Base-by-base conservation (phyloP, 2,329 filamentous ascomycete genomes). In the Dothistroma septosporum region DNA sequence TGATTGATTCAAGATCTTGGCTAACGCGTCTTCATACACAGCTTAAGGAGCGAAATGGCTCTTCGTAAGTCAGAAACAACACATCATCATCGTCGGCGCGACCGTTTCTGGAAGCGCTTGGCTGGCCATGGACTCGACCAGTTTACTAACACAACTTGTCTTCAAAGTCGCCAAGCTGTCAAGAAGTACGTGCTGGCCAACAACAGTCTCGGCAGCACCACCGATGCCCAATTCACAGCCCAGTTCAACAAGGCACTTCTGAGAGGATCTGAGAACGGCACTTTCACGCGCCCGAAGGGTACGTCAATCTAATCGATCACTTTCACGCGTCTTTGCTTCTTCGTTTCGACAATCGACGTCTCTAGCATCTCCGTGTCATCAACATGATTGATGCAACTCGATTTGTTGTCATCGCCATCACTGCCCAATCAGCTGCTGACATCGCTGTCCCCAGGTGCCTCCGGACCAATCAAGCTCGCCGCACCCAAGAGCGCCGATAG, bases 221-320 rank as follows among this genome's bases (percentile, higher is more conserved):
- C 77, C 66, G 82, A 83, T 64, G 76, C 77, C 58, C 79, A 81
- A 60, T 89, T 90, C 75, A 87, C 86, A 74, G 83, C 83, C 64
- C 87, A 92, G 72, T 91, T 95, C 85, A 94, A 94, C 86, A 89
- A 88, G 77, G 90, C 91, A 57, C 82, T 95, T 74, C 86, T 88
- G 79, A 79, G 82, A 62, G 92, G 92, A 76, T 91, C 92, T 70
- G 90, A 95, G 73, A 92, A 89, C 83, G 90, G 90, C 65, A 83
- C 90, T 71, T 96, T 96, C 75, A 84, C 87, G 73, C 91, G 93
- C 76, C 92, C 92, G 73, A 96, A 96, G 86, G 92, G 91, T 91
- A 83, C 69, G 85, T 81, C 53, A 62, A 63, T 58, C 59, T 58
- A 31, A 69, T 63, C 66, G 66, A 68, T 70, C 61, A 54, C 41